phyloP scores from a whole-genome alignment of 345 rosid species.

The Arabis hirsuta region DNA sequence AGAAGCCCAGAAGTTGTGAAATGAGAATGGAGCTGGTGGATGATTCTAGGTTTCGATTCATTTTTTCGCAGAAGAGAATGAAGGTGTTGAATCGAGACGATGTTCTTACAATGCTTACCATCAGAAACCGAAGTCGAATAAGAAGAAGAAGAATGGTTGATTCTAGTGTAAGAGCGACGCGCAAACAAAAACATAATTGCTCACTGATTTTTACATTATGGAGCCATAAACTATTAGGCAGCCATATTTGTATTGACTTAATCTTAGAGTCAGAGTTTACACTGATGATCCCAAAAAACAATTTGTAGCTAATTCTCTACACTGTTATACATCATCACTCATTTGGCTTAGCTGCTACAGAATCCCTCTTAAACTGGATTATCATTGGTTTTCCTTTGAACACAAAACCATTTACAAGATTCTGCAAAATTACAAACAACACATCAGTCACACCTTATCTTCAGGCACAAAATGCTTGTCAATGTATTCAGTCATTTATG shows the following conservation, averaged over 20 bases:
- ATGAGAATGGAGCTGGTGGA: conserved; percentile 57
- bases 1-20: conserved; percentile 48
- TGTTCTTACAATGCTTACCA: conserved; percentile 19
- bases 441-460: not conserved
- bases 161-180: conserved; percentile 13
- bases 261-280: not conserved
- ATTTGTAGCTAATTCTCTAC: not conserved
- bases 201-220: not conserved
- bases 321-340: conserved; percentile 28
- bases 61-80: conserved; percentile 44
- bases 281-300: not conserved
- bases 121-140: conserved; percentile 35
- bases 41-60: conserved; percentile 40
- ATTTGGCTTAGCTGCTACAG: conserved; percentile 56
- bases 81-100: conserved; percentile 24
- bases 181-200: conserved; percentile 29
- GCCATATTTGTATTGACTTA: not conserved
- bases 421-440: conserved; percentile 55
- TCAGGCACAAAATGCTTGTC: conserved; percentile 6
- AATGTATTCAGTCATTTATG: not conserved
- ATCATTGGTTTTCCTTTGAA: conserved; percentile 90
- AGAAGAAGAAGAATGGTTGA: conserved; percentile 19
- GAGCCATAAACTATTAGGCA: conserved; percentile 5
- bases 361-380: conserved; percentile 87
- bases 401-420: conserved; percentile 78